These are phyloP conservation scores for Canavalia ensiformis DNA, from an alignment of 306 rosid genomes.

Conservation along the genomic window DNA sequence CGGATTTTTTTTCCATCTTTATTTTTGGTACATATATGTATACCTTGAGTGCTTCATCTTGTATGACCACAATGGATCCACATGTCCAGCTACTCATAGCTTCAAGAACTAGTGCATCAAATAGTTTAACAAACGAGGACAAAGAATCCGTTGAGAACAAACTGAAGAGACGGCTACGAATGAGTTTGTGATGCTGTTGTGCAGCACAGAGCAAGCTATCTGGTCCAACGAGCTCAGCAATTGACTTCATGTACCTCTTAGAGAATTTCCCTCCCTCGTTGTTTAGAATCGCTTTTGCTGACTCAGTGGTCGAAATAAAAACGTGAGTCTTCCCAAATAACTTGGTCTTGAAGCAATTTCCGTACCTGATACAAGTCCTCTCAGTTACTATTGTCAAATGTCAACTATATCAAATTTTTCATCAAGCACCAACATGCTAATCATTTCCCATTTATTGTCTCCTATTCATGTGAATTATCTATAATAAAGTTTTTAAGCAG, in stretches of 20 bases:
- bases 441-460: background rate
- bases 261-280: conserved; percentile 73
- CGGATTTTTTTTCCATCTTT: too few species aligned
- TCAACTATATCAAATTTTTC: background rate
- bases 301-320: conserved; percentile 68
- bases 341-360: conserved; percentile 78
- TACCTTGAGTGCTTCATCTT: conserved; percentile 77
- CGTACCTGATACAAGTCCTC: conserved; percentile 60
- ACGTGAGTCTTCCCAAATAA: conserved; percentile 80
- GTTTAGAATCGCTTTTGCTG: conserved; percentile 71
- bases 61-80: conserved; percentile 59
- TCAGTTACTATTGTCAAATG: background rate
- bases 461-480: background rate
- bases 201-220: conserved; percentile 76
- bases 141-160: conserved; percentile 61
- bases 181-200: conserved; percentile 68
- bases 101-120: conserved; percentile 62
- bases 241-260: conserved; percentile 72
- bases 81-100: conserved; percentile 64
- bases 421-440: background rate
- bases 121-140: conserved; percentile 58
- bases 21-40: too few species aligned
- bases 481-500: background rate
- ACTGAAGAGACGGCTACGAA: conserved; percentile 61
- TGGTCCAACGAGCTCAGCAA: conserved; percentile 70